These are phyloP conservation scores for Wallacemonas collosoma DNA, from an alignment of 208 protist species.

Conservation along the genomic window DNA sequence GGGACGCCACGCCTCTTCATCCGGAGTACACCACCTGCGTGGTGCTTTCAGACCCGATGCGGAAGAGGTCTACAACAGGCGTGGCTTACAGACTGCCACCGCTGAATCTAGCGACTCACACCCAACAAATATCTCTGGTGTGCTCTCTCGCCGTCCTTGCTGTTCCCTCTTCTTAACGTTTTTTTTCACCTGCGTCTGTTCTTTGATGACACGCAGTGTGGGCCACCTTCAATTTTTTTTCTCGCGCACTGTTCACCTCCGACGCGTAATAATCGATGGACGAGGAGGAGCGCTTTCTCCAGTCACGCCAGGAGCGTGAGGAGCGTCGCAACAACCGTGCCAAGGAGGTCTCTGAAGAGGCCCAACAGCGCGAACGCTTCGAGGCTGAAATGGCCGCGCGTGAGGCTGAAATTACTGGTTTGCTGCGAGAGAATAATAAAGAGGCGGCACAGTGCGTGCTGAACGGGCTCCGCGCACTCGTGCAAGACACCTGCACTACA, in stretches of 20 bases:
- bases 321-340: conserved; percentile 46
- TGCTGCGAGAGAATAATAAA: conserved; percentile 25
- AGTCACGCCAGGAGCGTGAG: conserved; percentile 66
- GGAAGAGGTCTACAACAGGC: too few species aligned
- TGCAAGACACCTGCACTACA: conserved; percentile 64
- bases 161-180: not conserved
- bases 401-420: conserved; percentile 36
- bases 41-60: too few species aligned
- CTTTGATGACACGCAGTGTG: not conserved
- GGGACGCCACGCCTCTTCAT: too few species aligned
- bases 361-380: conserved; percentile 59
- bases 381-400: conserved; percentile 47
- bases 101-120: too few species aligned
- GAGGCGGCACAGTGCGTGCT: conserved; percentile 49
- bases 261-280: conserved; percentile 22
- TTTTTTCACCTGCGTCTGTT: not conserved
- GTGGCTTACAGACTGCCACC: too few species aligned
- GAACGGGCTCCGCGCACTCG: conserved; percentile 43
- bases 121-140: not conserved
- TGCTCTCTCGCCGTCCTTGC: not conserved
- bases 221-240: not conserved
- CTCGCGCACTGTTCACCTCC: not conserved
- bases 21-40: too few species aligned
- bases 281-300: conserved; percentile 69
- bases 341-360: conserved; percentile 33